Base-by-base conservation (phyloP, 2,329 filamentous ascomycete species). In the Coniochaeta ligniaria region DNA sequence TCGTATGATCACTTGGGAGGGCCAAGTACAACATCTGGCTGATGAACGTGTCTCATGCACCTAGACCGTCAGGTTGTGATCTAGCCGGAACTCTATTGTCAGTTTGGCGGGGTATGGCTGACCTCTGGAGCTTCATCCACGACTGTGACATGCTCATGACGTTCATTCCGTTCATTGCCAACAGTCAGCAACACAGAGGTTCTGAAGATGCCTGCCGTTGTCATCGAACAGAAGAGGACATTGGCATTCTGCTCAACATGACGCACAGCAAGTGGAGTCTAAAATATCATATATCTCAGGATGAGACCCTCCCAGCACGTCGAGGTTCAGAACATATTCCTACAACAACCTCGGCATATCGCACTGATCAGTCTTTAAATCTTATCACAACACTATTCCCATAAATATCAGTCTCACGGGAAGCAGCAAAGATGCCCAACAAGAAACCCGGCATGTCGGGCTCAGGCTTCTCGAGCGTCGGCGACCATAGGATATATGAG, bases 401-500 rank as follows among this genome's bases (percentile, higher is more conserved):
- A 31, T 31, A 6, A 9, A 31, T 31, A 31, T 31, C 5, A 36
- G 35, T 36, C 12, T 12, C 35, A 9, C 12, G 3, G 6, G 7
- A 3, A 36, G n/a, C 26, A 26, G 60, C 17, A 33, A 60, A 38
- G 3, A 28, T 36, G 47, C 12, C 47, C 47, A 50, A 50, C 20
- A 60, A 38, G 3, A 28, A 28, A 24, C 12, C 47, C 47, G 26
- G 26, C 20, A 26, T 22, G 6, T 52, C 47, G 7, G 47, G 47
- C 47, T 28, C n/a, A 6, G 24, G 47, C 22, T 28, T 31, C 47
- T 52, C 47, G 6, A 12, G 47, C 14, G 47, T 36, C 35, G 7
- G 20, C 4, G 81, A 78, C 72, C 69, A 75, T 64, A 72, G 75
- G 63, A 76, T 91, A 72, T 93, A 95, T 76, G 89, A 93, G 76